Percentiles rank a stretch among this genome's conserved stretches.
Conservation (phyloP, 1,284 basidiomycete species). For the Trichosporon asahii region DNA sequence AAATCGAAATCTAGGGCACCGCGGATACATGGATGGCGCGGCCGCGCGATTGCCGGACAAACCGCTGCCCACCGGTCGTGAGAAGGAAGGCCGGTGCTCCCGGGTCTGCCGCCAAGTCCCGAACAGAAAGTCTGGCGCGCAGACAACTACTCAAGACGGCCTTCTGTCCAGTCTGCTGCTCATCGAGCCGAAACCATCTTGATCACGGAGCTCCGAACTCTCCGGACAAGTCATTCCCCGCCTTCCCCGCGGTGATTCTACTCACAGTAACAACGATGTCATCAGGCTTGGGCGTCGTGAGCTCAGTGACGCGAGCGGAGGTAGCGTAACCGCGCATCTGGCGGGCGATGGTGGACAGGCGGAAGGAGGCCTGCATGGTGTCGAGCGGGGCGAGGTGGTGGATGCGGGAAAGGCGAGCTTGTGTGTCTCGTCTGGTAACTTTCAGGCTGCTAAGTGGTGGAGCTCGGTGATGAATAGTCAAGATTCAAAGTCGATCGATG, state of each 20-base stretch:
- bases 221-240: neutral
- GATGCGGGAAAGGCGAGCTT: too few relatives aligned
- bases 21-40: neutral
- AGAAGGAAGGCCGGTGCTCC: neutral
- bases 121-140: too few relatives aligned
- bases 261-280: conserved; percentile 85
- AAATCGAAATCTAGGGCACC: too few relatives aligned
- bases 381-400: too few relatives aligned
- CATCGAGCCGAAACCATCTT: neutral
- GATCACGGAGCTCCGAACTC: neutral
- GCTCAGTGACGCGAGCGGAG: conserved; percentile 11
- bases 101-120: too few relatives aligned
- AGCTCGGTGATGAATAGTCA: too few relatives aligned
- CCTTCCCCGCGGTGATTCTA: conserved; percentile 29
- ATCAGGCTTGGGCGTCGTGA: conserved; percentile 60
- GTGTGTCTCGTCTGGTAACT: too few relatives aligned
- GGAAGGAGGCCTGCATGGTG: conserved; percentile 7
- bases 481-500: too few relatives aligned
- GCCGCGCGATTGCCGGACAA: neutral
- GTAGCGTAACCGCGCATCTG: conserved; percentile 13
- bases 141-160: too few relatives aligned
- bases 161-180: neutral
- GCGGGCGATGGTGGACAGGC: neutral
- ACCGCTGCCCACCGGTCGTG: neutral
- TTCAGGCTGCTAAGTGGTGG: too few relatives aligned